These are phyloP conservation scores for Lecanicillium sp. DNA, from an alignment of 2,329 filamentous ascomycete species.

Conservation along the genomic window DNA sequence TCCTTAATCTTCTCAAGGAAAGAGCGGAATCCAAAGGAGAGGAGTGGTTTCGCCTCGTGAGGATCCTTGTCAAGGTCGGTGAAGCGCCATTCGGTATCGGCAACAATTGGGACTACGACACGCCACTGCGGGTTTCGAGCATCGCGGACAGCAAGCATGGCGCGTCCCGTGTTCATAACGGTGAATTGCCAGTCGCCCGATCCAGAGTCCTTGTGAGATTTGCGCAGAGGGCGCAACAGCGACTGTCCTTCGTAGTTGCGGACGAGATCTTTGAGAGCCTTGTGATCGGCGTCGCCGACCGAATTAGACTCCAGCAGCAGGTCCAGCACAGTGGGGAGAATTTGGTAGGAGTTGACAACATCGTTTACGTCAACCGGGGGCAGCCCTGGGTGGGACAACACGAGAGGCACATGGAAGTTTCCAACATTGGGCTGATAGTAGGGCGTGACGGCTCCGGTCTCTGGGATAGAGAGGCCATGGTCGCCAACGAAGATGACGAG, in stretches of 20 bases:
- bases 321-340: slow-evolving; percentile 26
- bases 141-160: slow-evolving; percentile 25
- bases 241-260: slow-evolving; percentile 27
- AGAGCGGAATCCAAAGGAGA: slow-evolving; percentile 17
- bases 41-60: slow-evolving; percentile 17
- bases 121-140: slow-evolving; percentile 20
- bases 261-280: slow-evolving; percentile 19
- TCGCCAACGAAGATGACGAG: slow-evolving; percentile 24
- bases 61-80: slow-evolving; percentile 20
- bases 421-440: slow-evolving; percentile 26
- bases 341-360: slow-evolving; percentile 23
- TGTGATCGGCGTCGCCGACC: slow-evolving; percentile 17
- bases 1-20: slow-evolving; percentile 13
- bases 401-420: slow-evolving; percentile 24
- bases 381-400: slow-evolving; percentile 24
- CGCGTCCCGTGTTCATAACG: slow-evolving; percentile 24
- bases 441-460: slow-evolving; percentile 20
- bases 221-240: slow-evolving; percentile 21
- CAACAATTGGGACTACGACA: slow-evolving; percentile 22
- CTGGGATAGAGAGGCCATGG: slow-evolving; percentile 24
- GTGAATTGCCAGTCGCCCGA: slow-evolving; percentile 26
- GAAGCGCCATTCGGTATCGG: slow-evolving; percentile 24
- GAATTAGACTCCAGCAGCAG: slow-evolving; percentile 24
- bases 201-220: slow-evolving; percentile 9
- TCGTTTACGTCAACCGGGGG: slow-evolving; percentile 22